Percentiles rank a stretch among this genome's conserved stretches.
Conservation (phyloP, 176 grass and related monocot genomes). For the Eragrostis curvula region DNA sequence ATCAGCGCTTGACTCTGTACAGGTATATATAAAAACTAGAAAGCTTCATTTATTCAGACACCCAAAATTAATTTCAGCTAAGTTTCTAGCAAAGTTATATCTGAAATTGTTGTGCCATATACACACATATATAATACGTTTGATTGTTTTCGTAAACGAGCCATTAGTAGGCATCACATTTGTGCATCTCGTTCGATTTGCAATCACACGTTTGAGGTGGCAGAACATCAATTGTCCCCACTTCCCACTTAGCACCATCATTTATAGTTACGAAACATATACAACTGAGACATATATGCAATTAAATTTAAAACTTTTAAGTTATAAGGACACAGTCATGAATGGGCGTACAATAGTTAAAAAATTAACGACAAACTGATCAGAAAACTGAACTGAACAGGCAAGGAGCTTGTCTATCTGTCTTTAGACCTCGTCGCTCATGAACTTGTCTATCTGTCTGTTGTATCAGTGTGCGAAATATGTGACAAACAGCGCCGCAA, state of each 20-base stretch:
- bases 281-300: neutral
- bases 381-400: neutral
- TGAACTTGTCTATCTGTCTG: too few relatives aligned
- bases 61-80: too few relatives aligned
- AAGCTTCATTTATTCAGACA: too few relatives aligned
- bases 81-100: too few relatives aligned
- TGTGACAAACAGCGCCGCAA: conserved; percentile 28
- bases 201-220: neutral
- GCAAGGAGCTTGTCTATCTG: neutral
- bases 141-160: too few relatives aligned
- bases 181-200: too few relatives aligned
- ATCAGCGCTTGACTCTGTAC: too few relatives aligned
- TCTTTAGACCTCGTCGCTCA: neutral
- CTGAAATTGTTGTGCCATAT: too few relatives aligned
- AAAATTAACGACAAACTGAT: neutral
- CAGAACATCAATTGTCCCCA: neutral
- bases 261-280: neutral
- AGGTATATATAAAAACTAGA: too few relatives aligned
- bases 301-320: neutral
- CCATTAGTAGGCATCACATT: too few relatives aligned
- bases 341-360: neutral
- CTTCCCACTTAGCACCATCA: neutral
- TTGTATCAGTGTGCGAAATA: conserved; percentile 7
- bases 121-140: too few relatives aligned
- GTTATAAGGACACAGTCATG: neutral